Conservation (phyloP, 2,329 filamentous ascomycete species). For the Microdochium trichocladiopsis region DNA sequence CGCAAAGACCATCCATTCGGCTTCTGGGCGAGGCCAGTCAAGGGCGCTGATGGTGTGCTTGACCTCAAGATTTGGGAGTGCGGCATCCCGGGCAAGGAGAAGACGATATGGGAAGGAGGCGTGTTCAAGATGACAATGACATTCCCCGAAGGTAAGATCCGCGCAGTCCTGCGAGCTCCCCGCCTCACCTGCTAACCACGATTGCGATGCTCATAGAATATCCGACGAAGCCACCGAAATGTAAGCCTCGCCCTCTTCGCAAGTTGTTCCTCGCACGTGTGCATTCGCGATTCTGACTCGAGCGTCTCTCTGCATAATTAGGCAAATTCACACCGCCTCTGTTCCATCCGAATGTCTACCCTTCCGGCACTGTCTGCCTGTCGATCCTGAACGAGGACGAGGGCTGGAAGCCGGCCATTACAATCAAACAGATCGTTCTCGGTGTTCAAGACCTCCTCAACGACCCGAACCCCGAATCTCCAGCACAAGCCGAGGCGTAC, state of each 20-base stretch:
- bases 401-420: constrained; percentile 97
- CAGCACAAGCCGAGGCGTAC: constrained; percentile 94
- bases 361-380: constrained; percentile 93
- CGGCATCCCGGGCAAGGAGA: constrained; percentile 90
- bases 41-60: constrained; percentile 71
- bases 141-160: constrained; percentile 78
- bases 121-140: constrained; percentile 89
- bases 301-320: constrained; percentile 51
- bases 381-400: constrained; percentile 98
- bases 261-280: neutral
- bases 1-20: constrained; percentile 94
- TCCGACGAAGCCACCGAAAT: constrained; percentile 97
- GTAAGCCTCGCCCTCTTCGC: constrained; percentile 45
- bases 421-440: constrained; percentile 93
- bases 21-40: constrained; percentile 86
- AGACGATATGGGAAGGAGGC: constrained; percentile 97
- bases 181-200: constrained; percentile 4
- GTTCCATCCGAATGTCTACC: constrained; percentile 98
- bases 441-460: constrained; percentile 94
- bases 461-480: constrained; percentile 94
- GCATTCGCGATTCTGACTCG: constrained; percentile 4
- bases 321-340: constrained; percentile 95
- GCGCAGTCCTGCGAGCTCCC: constrained; percentile 11
- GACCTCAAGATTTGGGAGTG: constrained; percentile 97
- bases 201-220: constrained; percentile 58